Conservation (phyloP, 805 yeast genomes). For the Lachancea waltii region DNA sequence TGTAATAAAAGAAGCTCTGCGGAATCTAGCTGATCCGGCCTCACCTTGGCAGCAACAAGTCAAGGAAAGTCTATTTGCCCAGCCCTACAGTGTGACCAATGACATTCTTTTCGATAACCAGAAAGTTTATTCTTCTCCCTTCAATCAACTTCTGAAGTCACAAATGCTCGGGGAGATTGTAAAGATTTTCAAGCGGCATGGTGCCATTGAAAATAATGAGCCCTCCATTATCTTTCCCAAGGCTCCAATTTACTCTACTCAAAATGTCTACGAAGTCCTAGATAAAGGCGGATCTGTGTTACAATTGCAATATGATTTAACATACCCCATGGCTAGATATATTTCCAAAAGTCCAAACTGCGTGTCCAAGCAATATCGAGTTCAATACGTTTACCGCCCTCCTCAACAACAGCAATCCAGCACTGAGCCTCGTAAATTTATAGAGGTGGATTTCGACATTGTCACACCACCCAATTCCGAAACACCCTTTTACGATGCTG, state of each 20-base stretch:
- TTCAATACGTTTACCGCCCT: constrained; percentile 78
- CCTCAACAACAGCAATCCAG: constrained; percentile 44
- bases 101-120: constrained; percentile 72
- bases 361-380: constrained; percentile 54
- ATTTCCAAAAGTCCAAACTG: constrained; percentile 54
- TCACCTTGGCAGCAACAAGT: constrained; percentile 95
- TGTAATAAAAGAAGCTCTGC: constrained; percentile 79
- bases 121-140: constrained; percentile 26
- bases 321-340: constrained; percentile 82
- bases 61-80: constrained; percentile 75
- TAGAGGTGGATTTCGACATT: constrained; percentile 84
- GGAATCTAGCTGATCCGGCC: constrained; percentile 78
- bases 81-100: constrained; percentile 77
- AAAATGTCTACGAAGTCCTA: constrained; percentile 68
- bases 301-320: constrained; percentile 83
- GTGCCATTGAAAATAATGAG: constrained; percentile 71
- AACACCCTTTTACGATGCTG: constrained; percentile 71
- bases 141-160: constrained; percentile 51
- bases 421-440: constrained; percentile 68
- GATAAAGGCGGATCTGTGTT: constrained; percentile 84
- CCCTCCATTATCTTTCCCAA: constrained; percentile 75
- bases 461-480: constrained; percentile 44
- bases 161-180: constrained; percentile 55
- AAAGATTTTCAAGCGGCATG: constrained; percentile 68
- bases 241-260: constrained; percentile 60